Base-by-base conservation (phyloP, 225 moss, liverwort and hornwort genomes). In the Bryum argenteum region DNA sequence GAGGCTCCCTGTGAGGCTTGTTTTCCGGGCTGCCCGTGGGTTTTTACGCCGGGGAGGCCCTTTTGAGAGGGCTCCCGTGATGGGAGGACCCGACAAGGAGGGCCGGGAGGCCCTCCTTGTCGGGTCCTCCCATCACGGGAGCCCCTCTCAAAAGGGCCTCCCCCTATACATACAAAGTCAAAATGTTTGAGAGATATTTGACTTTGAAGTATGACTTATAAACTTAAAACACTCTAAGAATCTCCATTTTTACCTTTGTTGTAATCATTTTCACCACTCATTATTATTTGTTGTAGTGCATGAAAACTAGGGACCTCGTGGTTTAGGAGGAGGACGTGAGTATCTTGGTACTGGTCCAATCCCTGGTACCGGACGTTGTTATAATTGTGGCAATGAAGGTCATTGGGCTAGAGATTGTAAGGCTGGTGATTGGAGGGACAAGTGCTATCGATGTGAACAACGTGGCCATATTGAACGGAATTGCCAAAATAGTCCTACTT, bases 341-440 rank as follows among this genome's bases (percentile, higher is more conserved):
- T 93, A 96, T 73, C 91, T 96, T 40, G 91, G 93, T 54, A 87
- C 77, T 58, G 90, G 96, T 47, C 93, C 89, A 5, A 73, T 81
- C 3, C 91, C 91, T 0, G 91, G 93, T 11, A 91, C 82, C 9
- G 96, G 96, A 1, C 91, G 91, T 10, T 96, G 96, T 61, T 96
- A 87, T 72, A 96, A 96, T 58, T 96, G 96, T 83, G 96, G 96
- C 8, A 93, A 96, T 75, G 96, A 93, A 61, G 96, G 96, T 17
- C 96, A 96, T 58, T 96, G 96, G 96, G 96, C 91, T 1, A 82
- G 93, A 71, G 96, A 96, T 78, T 96, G 96, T 59, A 96, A 93
- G 43, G 91, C 91, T 1, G 87, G 96, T 45, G 93, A 96, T 47
- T 96, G 96, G 96, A 89, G 96, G 40, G 91, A 96, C 71, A 96